Base-by-base conservation (phyloP, 1,139 yeast species). In the Eremothecium sinecaudum region DNA sequence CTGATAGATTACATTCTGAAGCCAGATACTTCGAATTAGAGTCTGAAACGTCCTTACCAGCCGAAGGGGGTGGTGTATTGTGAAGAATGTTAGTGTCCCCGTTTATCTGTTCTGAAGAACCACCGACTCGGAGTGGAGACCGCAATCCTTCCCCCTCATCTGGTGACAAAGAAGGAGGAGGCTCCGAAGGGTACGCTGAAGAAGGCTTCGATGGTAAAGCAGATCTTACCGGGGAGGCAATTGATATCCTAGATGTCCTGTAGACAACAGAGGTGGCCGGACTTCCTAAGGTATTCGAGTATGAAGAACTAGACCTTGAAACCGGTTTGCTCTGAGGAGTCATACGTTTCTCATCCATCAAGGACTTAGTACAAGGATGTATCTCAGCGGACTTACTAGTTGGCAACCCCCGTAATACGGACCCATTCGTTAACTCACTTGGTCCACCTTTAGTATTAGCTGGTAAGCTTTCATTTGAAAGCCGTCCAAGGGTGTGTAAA, bases 201-300 rank as follows among this genome's bases (percentile, higher is more conserved):
- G 31, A 17, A 10, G 23, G 19, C 18, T 18, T 32, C 16, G 6
- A 24, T 22, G 10, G 26, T 24, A 21, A 10, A 11, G 19, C n/a
- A 17, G 36, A 30, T 14, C 28, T 31, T 22, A 23, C 33, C 7
- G 55, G 51, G 13, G 56, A 48, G 15, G 46, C 44, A 6, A 54
- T 53, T n/a, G 56, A 48, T 14, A 56, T 54, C 38, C 60, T 49
- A 3, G 60, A 56, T 1, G 57, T 56, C 10, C 56, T 56, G 28
- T 56, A 56, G 2, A 56, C 44, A 5, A 52, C 54, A 3, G 59
- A 56, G 0, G 59, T 45, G 1, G 60, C 59, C n/a, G 60, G 60
- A 33, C 56, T 54, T 4, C 49, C 50, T 9, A 38, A 31, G 7
- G 29, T 21, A 23, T 34, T 35, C 13, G 36, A 33, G 16, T 35